These are phyloP conservation scores for Halophytophthora polymorphica DNA, from an alignment of 352 stramenopile genomes.

Conservation along the genomic window DNA sequence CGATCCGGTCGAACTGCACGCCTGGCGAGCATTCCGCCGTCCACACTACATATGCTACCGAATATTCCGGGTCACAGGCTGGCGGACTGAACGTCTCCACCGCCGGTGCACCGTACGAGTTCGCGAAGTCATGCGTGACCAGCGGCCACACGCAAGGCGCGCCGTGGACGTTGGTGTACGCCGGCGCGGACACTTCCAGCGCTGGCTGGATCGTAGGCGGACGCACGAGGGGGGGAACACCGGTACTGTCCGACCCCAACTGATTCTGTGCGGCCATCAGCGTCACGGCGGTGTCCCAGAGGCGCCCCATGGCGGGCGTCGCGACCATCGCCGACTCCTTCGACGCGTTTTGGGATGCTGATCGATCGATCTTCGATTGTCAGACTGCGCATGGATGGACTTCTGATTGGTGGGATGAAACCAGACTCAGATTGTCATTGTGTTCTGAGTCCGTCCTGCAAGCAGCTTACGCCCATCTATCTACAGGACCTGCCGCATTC, in stretches of 20 bases:
- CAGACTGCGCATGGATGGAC: too few relatives aligned
- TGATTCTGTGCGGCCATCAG: conserved; percentile 32
- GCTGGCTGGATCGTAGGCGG: conserved; percentile 17
- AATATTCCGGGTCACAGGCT: conserved; percentile 42
- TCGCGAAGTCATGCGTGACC: conserved; percentile 45
- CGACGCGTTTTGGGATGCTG: too few relatives aligned
- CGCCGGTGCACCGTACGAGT: conserved; percentile 58
- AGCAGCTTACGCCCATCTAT: too few relatives aligned
- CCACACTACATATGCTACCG: conserved; percentile 60
- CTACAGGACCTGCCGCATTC: too few relatives aligned
- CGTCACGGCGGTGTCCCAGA: conserved; percentile 28
- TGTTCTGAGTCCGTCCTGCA: too few relatives aligned
- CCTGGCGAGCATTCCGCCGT: conserved; percentile 33
- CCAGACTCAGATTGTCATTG: too few relatives aligned
- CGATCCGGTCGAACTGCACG: conserved; percentile 72
- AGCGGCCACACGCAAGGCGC: conserved; percentile 46
- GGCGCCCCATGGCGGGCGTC: conserved; percentile 3
- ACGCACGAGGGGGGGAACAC: neutral
- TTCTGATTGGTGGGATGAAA: too few relatives aligned
- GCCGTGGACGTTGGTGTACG: conserved; percentile 40
- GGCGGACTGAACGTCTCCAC: conserved; percentile 35
- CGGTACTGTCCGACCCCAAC: conserved; percentile 9
- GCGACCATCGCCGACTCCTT: conserved; percentile 11
- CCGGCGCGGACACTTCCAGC: conserved; percentile 37
- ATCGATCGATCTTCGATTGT: too few relatives aligned